Percentiles rank a stretch among this genome's conserved stretches.
Conservation (phyloP, 1,284 basidiomycete species). For the Pseudozyma sp. region DNA sequence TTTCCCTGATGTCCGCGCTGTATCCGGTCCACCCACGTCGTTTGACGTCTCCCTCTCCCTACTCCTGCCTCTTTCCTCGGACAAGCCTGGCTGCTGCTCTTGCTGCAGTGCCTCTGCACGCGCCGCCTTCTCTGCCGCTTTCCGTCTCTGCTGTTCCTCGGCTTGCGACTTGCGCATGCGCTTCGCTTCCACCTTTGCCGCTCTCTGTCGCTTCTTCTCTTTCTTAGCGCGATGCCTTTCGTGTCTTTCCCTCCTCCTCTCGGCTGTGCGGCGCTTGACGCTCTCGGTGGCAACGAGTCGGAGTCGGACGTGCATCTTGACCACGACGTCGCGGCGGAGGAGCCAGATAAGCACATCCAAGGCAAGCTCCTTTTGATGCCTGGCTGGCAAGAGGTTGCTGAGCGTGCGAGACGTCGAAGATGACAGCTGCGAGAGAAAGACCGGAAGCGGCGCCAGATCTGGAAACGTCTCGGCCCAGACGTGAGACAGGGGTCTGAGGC, state of each 20-base stretch:
- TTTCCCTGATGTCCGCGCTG: neutral
- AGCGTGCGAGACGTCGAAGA: slow-evolving; percentile 36
- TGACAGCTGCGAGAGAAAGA: slow-evolving; percentile 55
- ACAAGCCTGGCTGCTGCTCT: slow-evolving; percentile 1
- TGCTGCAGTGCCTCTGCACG: slow-evolving; percentile 1
- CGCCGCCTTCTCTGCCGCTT: slow-evolving; percentile 15
- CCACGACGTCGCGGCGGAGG: slow-evolving; percentile 84
- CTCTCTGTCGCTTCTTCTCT: slow-evolving; percentile 26
- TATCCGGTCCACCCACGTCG: neutral
- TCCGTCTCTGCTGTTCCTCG: slow-evolving; percentile 30
- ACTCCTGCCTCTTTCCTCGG: slow-evolving; percentile 35
- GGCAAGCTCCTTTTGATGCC: slow-evolving; percentile 72
- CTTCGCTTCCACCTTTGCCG: slow-evolving; percentile 26
- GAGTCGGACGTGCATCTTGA: slow-evolving; percentile 85
- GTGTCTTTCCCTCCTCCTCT: slow-evolving; percentile 27
- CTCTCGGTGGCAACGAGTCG: slow-evolving; percentile 82
- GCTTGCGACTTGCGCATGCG: slow-evolving; percentile 26
- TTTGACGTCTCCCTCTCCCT: slow-evolving; percentile 32
- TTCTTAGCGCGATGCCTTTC: slow-evolving; percentile 27
- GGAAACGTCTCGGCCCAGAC: slow-evolving; percentile 80
- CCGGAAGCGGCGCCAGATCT: slow-evolving; percentile 76
- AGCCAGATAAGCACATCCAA: slow-evolving; percentile 91
- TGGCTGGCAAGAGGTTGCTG: slow-evolving; percentile 38
- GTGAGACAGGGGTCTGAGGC: slow-evolving; percentile 75
- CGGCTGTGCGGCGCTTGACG: slow-evolving; percentile 74